Evolutionary conservation across 1,139 yeast species (phyloP).

Genomic region (Yamadazyma sp.): DNA sequence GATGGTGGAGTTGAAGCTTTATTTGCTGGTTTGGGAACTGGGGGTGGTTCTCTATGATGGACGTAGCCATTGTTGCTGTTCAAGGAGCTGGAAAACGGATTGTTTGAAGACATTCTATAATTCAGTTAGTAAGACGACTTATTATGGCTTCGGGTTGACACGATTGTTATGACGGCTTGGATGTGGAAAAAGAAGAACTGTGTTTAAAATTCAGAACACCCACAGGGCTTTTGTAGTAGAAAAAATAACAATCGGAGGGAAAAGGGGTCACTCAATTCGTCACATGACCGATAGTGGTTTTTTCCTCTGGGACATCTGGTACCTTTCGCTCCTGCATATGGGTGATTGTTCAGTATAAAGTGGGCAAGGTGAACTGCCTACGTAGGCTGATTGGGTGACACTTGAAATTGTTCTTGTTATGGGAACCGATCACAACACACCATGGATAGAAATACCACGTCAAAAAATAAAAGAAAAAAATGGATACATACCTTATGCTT

Average conservation of each 20-base stretch:
- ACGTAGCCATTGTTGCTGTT: slow-evolving; percentile 35
- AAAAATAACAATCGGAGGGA: background rate
- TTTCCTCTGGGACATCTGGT: background rate
- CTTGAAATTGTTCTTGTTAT: too few species aligned
- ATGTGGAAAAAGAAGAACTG: slow-evolving; percentile 1
- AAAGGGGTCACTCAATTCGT: background rate
- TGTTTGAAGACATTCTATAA: slow-evolving; percentile 50
- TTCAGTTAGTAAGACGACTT: background rate
- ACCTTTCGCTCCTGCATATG: background rate
- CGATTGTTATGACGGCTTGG: background rate
- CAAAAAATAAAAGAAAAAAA: background rate
- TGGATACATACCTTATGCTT: slow-evolving; percentile 34
- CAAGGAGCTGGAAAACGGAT: slow-evolving; percentile 56
- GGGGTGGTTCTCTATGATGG: slow-evolving; percentile 37
- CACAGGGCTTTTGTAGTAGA: background rate
- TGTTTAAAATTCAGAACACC: background rate
- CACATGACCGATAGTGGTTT: background rate
- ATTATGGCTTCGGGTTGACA: too few species aligned
- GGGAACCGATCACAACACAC: too few species aligned
- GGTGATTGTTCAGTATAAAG: background rate
- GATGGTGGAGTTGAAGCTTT: slow-evolving; percentile 27
- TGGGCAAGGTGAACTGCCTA: background rate
- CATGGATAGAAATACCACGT: too few species aligned
- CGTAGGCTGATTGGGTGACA: background rate
- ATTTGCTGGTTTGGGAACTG: slow-evolving; percentile 20